Conservation (phyloP, 1,139 yeast species). For the Taphrina wiesneri region DNA sequence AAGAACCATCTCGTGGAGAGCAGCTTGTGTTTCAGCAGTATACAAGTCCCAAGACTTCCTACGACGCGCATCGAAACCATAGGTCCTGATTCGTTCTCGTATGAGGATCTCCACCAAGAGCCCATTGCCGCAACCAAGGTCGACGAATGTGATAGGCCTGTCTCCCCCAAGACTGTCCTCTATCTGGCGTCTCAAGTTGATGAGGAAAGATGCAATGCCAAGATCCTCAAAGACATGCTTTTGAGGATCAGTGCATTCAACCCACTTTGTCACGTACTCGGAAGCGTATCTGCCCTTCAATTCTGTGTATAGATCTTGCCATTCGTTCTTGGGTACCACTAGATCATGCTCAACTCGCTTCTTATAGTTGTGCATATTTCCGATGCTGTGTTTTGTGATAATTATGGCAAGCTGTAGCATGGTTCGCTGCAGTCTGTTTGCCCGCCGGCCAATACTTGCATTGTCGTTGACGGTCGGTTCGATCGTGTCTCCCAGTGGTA, state of each 20-base stretch:
- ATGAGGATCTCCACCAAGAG: conserved; percentile 71
- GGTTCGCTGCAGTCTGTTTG: conserved; percentile 70
- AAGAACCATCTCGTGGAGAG: conserved; percentile 71
- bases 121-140: conserved; percentile 96
- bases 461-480: conserved; percentile 7
- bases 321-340: conserved; percentile 76
- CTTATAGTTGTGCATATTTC: conserved; percentile 79
- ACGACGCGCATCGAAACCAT: conserved; percentile 86
- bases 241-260: conserved; percentile 87
- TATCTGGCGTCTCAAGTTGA: conserved; percentile 66
- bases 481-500: conserved; percentile 25
- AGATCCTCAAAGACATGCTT: conserved; percentile 96
- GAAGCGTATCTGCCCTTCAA: conserved; percentile 82
- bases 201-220: conserved; percentile 90
- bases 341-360: conserved; percentile 86
- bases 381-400: conserved; percentile 77
- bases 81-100: conserved; percentile 77
- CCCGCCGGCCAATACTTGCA: background rate
- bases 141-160: conserved; percentile 67
- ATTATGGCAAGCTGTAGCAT: conserved; percentile 79
- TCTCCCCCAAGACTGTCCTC: conserved; percentile 35
- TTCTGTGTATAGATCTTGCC: conserved; percentile 78
- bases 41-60: conserved; percentile 84
- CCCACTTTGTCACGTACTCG: conserved; percentile 77
- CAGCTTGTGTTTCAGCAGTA: conserved; percentile 60